A percentile compares a stretch with the other conserved stretches of the same genome.
phyloP scores from a whole-genome alignment of 495 filamentous ascomycete species.

The Xylaria flabelliformis region DNA sequence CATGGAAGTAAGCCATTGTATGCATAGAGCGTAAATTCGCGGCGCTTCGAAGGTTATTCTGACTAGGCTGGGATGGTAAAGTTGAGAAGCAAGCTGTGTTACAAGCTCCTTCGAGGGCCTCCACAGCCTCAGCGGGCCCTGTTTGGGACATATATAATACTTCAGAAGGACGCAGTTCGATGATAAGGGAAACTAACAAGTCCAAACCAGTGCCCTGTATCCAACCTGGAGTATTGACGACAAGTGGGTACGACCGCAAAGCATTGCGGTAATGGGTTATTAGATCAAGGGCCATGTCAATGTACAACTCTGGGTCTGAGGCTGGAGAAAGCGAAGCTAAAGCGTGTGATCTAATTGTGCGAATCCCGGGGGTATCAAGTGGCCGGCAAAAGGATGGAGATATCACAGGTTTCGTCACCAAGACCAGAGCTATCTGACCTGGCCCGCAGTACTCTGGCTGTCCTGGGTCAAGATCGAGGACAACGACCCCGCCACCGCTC shows the following conservation, averaged over 20 bases:
- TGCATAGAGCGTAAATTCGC: conserved; percentile 79
- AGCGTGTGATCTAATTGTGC: conserved; percentile 69
- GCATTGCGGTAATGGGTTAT: conserved; percentile 65
- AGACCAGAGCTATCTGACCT: conserved; percentile 76
- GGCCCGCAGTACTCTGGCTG: conserved; percentile 83
- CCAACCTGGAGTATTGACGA: conserved; percentile 87
- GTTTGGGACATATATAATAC: conserved; percentile 79
- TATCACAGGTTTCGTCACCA: conserved; percentile 68
- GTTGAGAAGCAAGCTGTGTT: conserved; percentile 45
- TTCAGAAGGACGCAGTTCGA: conserved; percentile 56
- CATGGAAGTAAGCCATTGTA: conserved; percentile 79
- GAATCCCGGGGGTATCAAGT: conserved; percentile 36
- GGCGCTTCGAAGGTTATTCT: conserved; percentile 68
- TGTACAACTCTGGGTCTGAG: conserved; percentile 73
- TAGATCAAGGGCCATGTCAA: conserved; percentile 71
- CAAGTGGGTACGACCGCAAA: conserved; percentile 60
- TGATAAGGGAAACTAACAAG: conserved; percentile 68
- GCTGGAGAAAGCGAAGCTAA: conserved; percentile 74
- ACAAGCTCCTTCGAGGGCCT: conserved; percentile 56
- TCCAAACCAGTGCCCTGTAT: conserved; percentile 77
- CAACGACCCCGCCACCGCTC: conserved; percentile 53
- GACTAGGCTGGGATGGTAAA: conserved; percentile 65
- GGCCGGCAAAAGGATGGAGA: conserved; percentile 80
- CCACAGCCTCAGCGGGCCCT: conserved; percentile 68
- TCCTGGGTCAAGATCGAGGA: conserved; percentile 83